These are phyloP conservation scores for Brassica carinata DNA, from an alignment of 345 rosid genomes.

Conservation along the genomic window DNA sequence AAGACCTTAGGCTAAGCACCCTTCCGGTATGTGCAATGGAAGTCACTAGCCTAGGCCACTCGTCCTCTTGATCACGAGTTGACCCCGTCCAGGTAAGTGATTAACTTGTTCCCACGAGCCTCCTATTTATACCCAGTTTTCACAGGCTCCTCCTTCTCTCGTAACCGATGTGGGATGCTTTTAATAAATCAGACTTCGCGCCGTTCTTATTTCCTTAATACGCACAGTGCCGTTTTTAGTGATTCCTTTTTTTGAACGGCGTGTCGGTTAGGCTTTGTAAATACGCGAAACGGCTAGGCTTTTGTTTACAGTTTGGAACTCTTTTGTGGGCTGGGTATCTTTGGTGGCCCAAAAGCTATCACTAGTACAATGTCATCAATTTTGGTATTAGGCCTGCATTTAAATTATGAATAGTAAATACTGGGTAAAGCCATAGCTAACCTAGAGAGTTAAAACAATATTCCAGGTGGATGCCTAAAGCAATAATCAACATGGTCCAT, in stretches of 20 bases:
- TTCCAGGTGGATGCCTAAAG: neutral
- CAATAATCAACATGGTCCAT: neutral
- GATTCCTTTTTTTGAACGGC: neutral
- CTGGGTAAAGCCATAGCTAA: neutral
- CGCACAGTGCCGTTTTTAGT: neutral
- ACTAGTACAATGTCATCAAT: neutral
- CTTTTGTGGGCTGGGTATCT: slow-evolving; percentile 4
- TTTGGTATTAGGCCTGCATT: neutral
- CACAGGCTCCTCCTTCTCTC: neutral
- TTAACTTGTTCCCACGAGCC: rapidly evolving
- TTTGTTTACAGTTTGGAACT: neutral
- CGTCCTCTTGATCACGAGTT: slow-evolving; percentile 37
- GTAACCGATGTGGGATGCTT: slow-evolving; percentile 29
- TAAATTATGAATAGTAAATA: neutral
- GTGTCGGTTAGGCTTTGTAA: neutral
- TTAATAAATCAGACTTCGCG: neutral
- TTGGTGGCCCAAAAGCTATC: neutral
- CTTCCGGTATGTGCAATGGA: slow-evolving; percentile 42
- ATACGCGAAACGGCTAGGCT: neutral
- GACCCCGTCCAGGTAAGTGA: slow-evolving; percentile 51
- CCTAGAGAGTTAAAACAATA: neutral
- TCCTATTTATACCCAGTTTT: neutral
- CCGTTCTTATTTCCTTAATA: neutral
- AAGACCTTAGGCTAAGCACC: slow-evolving; percentile 48
- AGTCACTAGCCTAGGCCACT: slow-evolving; percentile 47